phyloP scores from a whole-genome alignment of 257 asterid genomes.

The Datura wrightii region DNA sequence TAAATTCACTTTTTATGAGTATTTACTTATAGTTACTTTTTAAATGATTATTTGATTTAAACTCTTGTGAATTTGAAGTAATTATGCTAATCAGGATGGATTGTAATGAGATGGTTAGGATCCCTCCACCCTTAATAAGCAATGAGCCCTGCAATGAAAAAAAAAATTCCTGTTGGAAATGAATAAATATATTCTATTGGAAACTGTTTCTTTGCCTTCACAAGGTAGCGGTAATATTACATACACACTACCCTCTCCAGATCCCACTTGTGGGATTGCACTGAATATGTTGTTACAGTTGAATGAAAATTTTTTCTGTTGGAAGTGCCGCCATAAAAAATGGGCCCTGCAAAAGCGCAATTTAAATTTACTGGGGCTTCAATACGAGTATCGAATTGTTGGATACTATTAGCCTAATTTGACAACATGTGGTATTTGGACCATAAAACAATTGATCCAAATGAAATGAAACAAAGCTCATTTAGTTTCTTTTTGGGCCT shows the following conservation, averaged over 20 bases:
- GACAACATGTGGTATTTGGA: background rate
- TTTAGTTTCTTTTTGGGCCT: background rate
- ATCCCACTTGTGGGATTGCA: too few relatives aligned
- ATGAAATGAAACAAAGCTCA: background rate
- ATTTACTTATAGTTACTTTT: too few relatives aligned
- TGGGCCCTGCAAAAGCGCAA: background rate
- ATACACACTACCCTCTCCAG: too few relatives aligned
- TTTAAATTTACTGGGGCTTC: background rate
- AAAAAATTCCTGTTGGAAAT: background rate
- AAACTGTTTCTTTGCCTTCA: too few relatives aligned
- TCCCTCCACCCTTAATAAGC: background rate
- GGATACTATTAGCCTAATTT: background rate
- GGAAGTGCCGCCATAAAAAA: background rate
- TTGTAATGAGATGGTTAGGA: too few relatives aligned
- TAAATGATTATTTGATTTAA: background rate
- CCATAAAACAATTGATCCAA: background rate
- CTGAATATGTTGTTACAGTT: too few relatives aligned
- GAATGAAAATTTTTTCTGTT: background rate
- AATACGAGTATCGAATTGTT: background rate
- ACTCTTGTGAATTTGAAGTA: background rate
- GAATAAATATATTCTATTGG: too few relatives aligned
- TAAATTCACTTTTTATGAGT: too few relatives aligned
- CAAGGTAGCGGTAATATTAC: too few relatives aligned
- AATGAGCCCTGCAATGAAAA: background rate
- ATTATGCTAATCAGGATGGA: background rate